Evolutionary conservation across 208 protist species (phyloP).

Genomic region (Crithidia sp.): DNA sequence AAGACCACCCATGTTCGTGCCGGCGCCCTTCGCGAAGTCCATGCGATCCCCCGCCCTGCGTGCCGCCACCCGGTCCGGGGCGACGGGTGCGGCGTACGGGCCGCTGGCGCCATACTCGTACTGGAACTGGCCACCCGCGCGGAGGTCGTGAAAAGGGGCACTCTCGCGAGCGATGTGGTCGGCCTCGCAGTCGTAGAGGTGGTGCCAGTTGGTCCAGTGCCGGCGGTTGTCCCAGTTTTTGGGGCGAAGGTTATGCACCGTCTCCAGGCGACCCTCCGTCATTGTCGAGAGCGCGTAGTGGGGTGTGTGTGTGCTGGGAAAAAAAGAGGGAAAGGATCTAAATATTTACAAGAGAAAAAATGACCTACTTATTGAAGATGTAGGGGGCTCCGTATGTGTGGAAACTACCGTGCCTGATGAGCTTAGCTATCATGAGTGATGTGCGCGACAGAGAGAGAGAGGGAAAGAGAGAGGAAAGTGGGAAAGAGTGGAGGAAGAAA

Average conservation of each 20-base stretch:
- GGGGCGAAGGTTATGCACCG: constrained; percentile 87
- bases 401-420: neutral
- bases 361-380: neutral
- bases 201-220: constrained; percentile 93
- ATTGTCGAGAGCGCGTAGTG: constrained; percentile 33
- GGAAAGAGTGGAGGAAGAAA: too few species aligned
- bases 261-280: constrained; percentile 92
- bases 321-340: neutral
- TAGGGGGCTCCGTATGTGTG: too few species aligned
- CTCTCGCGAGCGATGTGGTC: constrained; percentile 90
- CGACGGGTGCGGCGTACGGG: constrained; percentile 53
- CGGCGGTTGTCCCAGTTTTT: constrained; percentile 91
- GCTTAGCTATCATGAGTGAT: constrained; percentile 1
- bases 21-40: constrained; percentile 74
- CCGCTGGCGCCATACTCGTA: constrained; percentile 84
- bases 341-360: neutral
- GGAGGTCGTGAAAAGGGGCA: constrained; percentile 88
- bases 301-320: neutral
- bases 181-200: constrained; percentile 88
- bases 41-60: constrained; percentile 79
- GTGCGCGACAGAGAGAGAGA: neutral
- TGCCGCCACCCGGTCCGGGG: constrained; percentile 57
- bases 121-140: constrained; percentile 90
- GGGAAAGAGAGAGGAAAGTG: too few species aligned
- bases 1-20: constrained; percentile 61